A percentile compares a stretch with the other conserved stretches of the same genome.
Evolutionary conservation across 306 rosid species (phyloP).

Genomic region (Trifolium repens): DNA sequence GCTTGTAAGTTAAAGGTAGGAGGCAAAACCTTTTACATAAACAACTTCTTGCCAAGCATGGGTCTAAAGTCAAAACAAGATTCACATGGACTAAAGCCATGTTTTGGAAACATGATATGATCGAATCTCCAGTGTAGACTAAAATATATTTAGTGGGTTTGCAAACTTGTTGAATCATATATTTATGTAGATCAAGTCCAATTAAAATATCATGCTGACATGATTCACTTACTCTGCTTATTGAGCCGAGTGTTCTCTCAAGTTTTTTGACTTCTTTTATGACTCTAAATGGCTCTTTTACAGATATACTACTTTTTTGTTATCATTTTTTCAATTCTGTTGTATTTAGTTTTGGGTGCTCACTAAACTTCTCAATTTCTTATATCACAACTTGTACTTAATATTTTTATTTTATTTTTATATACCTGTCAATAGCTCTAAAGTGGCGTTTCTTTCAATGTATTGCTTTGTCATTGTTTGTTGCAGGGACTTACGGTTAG

Average conservation of each 20-base stretch:
- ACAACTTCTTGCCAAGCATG: background rate
- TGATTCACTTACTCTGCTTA: conserved; percentile 18
- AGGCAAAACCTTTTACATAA: background rate
- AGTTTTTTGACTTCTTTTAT: background rate
- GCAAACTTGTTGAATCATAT: background rate
- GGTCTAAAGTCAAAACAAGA: background rate
- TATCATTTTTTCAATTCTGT: background rate
- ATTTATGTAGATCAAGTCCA: conserved; percentile 21
- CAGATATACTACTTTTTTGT: background rate
- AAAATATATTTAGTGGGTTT: background rate
- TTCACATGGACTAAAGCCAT: background rate
- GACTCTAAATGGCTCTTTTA: background rate
- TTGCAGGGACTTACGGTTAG: conserved; percentile 85
- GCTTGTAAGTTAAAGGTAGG: background rate
- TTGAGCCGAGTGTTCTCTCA: conserved; percentile 16
- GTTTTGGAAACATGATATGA: conserved; percentile 21
- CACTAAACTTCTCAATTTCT: conserved; percentile 22
- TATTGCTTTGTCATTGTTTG: conserved; percentile 34
- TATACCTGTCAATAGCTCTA: conserved; percentile 14
- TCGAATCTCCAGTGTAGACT: background rate
- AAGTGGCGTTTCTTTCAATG: conserved; percentile 4
- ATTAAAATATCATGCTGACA: background rate
- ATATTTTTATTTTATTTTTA: conserved; percentile 13
- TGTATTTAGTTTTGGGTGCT: conserved; percentile 21
- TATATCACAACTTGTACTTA: background rate